phyloP scores from a whole-genome alignment of 2,329 filamentous ascomycete species.

The Pyrenochaeta sp. region DNA sequence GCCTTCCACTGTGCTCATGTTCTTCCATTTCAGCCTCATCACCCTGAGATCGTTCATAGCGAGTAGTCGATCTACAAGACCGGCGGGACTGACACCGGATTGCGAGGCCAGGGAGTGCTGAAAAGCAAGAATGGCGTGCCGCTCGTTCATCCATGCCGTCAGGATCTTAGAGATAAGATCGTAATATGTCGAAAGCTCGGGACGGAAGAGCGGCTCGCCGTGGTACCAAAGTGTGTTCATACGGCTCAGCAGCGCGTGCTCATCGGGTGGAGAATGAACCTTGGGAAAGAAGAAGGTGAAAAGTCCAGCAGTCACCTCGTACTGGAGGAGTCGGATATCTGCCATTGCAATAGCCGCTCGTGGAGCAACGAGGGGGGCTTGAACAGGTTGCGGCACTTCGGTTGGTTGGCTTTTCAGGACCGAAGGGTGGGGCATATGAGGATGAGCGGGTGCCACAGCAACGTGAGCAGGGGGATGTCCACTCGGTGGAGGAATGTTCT shows the following conservation, averaged over 20 bases:
- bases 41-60: conserved; percentile 45
- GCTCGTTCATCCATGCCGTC: conserved; percentile 40
- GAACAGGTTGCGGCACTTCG: conserved; percentile 19
- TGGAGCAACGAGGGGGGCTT: conserved; percentile 3
- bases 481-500: conserved; percentile 14
- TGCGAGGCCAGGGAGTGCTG: conserved; percentile 28
- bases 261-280: conserved; percentile 29
- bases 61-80: conserved; percentile 40
- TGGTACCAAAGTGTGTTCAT: conserved; percentile 39
- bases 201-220: conserved; percentile 34
- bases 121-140: conserved; percentile 37
- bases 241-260: conserved; percentile 31
- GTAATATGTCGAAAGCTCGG: conserved; percentile 33
- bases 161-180: conserved; percentile 38
- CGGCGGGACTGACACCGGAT: conserved; percentile 33
- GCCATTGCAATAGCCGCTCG: conserved; percentile 12
- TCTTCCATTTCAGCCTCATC: conserved; percentile 47
- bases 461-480: conserved; percentile 12
- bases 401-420: conserved; percentile 36
- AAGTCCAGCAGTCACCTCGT: conserved; percentile 40
- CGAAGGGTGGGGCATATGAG: conserved; percentile 17
- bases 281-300: conserved; percentile 41
- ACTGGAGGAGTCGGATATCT: conserved; percentile 38
- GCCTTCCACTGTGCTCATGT: conserved; percentile 42
- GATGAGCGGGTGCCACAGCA: conserved; percentile 11